Conservation (phyloP, 176 grass and related monocot genomes). For the Otatea glauca region DNA sequence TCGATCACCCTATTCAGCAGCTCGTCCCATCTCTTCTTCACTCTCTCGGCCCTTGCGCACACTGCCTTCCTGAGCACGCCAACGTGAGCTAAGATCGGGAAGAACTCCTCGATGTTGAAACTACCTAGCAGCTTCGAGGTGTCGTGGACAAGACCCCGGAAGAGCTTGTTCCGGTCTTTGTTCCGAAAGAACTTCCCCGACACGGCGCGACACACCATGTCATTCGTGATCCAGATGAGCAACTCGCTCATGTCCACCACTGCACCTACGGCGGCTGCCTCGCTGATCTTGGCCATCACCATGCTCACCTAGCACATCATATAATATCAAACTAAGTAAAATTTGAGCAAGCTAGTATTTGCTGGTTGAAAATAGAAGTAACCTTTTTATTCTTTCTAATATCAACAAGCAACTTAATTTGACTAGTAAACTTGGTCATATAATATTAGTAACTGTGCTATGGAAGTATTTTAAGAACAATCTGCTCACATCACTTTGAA, state of each 20-base stretch:
- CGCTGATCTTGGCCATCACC: constrained; percentile 20
- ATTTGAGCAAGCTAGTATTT: neutral
- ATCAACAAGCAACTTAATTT: neutral
- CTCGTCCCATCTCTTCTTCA: constrained; percentile 45
- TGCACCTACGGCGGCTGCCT: neutral
- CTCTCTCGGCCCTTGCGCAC: neutral
- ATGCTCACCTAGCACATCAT: neutral
- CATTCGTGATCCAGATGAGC: constrained; percentile 29
- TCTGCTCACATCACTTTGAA: no score
- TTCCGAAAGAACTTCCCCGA: constrained; percentile 12
- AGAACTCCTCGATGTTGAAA: constrained; percentile 47
- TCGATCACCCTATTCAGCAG: constrained; percentile 40
- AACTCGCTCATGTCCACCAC: constrained; percentile 35
- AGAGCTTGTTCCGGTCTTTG: constrained; percentile 8
- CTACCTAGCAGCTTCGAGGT: neutral
- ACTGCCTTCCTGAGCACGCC: constrained; percentile 22
- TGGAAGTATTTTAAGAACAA: neutral
- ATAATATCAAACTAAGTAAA: neutral
- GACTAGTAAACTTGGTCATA: constrained; percentile 22
- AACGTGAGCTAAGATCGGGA: constrained; percentile 36
- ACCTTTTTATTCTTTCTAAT: no score
- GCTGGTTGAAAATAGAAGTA: no score
- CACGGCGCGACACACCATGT: constrained; percentile 37
- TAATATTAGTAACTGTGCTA: no score
- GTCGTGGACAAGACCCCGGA: neutral